A percentile compares a stretch with the other conserved stretches of the same genome.
phyloP scores from a whole-genome alignment of 106 monocot species.

The Alisma plantagoaquatica region DNA sequence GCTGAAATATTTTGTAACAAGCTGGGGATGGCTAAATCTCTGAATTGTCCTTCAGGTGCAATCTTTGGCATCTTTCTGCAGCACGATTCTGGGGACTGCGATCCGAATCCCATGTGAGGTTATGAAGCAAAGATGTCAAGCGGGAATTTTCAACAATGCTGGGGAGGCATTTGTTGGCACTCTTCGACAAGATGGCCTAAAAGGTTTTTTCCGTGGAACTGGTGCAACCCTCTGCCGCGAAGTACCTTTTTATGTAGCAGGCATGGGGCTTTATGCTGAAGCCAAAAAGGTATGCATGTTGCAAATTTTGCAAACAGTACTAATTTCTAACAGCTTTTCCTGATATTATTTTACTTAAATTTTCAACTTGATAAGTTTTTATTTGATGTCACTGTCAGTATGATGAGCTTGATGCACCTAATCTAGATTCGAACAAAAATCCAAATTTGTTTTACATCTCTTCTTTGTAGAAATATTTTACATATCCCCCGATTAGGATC shows the following conservation, averaged over 20 bases:
- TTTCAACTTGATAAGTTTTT: no score
- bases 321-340: background rate
- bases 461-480: no score
- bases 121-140: constrained; percentile 79
- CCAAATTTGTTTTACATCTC: no score
- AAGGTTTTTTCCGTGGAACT: constrained; percentile 95
- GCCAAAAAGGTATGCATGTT: constrained; percentile 69
- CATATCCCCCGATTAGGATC: no score
- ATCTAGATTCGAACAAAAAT: no score
- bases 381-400: no score
- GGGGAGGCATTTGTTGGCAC: constrained; percentile 95
- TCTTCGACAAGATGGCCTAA: constrained; percentile 56
- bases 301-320: background rate
- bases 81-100: constrained; percentile 78
- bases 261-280: constrained; percentile 93
- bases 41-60: constrained; percentile 35
- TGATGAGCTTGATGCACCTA: no score
- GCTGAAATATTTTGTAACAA: no score
- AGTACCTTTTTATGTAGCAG: constrained; percentile 98
- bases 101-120: constrained; percentile 84
- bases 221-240: constrained; percentile 95
- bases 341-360: background rate
- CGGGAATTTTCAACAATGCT: constrained; percentile 74
- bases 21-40: background rate
- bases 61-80: constrained; percentile 78